Percentiles rank a stretch among this genome's conserved stretches.
These are phyloP conservation scores for Penstemon eatonii DNA, from an alignment of 257 asterid species.

Conservation along the genomic window DNA sequence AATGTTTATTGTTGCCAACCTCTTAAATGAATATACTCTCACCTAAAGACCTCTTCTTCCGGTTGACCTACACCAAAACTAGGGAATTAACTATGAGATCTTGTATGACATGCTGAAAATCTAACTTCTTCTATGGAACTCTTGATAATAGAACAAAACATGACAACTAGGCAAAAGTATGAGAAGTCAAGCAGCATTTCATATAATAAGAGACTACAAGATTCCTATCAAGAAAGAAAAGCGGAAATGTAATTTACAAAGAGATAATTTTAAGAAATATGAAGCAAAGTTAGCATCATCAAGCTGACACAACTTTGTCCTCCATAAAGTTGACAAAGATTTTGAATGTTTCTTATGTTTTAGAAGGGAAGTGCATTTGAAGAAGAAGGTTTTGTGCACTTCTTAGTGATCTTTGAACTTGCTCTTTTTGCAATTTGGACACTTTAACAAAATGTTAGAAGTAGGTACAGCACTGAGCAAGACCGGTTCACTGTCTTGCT, in stretches of 20 bases:
- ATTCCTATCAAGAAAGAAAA: background rate
- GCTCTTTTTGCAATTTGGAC: background rate
- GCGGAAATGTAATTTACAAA: background rate
- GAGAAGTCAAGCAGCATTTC: constrained; percentile 6
- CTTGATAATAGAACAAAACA: background rate
- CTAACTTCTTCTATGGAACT: background rate
- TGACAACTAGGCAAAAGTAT: constrained; percentile 7
- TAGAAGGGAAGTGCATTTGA: background rate
- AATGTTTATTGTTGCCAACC: background rate
- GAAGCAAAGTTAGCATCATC: constrained; percentile 1
- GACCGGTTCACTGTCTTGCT: background rate
- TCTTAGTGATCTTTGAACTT: background rate
- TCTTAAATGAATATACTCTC: background rate
- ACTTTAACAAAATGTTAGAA: background rate
- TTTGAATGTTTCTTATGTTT: background rate
- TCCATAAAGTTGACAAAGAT: background rate
- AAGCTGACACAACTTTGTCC: background rate
- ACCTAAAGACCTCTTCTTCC: background rate
- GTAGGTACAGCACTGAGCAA: background rate
- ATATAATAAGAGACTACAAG: background rate
- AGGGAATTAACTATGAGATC: constrained; percentile 16
- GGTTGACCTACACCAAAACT: constrained; percentile 1
- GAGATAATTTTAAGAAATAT: background rate
- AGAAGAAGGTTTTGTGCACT: background rate
- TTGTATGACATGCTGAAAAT: background rate